A percentile compares a stretch with the other conserved stretches of the same genome.
These are phyloP conservation scores for Curvularia sp. DNA, from an alignment of 2,329 filamentous ascomycete genomes.

Conservation along the genomic window DNA sequence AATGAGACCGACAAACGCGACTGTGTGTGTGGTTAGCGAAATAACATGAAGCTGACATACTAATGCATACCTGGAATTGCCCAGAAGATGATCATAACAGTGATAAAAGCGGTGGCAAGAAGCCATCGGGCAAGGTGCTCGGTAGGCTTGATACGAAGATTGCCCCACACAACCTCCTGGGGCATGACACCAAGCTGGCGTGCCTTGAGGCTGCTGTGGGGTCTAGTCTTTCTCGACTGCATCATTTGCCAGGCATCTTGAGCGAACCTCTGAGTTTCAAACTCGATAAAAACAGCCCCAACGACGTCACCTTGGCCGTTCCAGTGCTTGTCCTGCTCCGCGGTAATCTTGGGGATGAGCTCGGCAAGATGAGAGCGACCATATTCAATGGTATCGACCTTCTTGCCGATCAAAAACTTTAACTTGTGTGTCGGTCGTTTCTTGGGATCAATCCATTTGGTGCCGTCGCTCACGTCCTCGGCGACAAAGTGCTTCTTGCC, in stretches of 20 bases:
- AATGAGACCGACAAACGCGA: constrained; percentile 54
- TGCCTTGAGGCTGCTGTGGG: constrained; percentile 48
- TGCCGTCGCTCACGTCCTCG: constrained; percentile 53
- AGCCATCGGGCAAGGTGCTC: constrained; percentile 43
- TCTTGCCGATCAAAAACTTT: constrained; percentile 53
- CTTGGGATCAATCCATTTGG: constrained; percentile 52
- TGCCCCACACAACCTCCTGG: constrained; percentile 58
- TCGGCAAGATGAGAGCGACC: constrained; percentile 76
- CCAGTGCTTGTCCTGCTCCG: constrained; percentile 71
- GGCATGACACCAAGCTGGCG: constrained; percentile 55
- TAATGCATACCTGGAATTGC: constrained; percentile 47
- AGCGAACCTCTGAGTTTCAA: constrained; percentile 79
- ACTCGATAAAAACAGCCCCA: constrained; percentile 87
- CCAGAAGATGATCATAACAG: constrained; percentile 56
- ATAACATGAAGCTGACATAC: not conserved
- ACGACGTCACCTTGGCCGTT: constrained; percentile 71
- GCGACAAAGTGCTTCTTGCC: constrained; percentile 55
- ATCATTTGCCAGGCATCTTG: constrained; percentile 81
- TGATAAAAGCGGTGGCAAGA: constrained; percentile 50
- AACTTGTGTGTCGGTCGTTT: constrained; percentile 52
- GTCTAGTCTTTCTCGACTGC: constrained; percentile 46
- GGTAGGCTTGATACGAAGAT: constrained; percentile 50
- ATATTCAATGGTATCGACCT: constrained; percentile 81
- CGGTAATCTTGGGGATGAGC: constrained; percentile 73
- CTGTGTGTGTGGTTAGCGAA: constrained; percentile 28